phyloP scores from a whole-genome alignment of 257 asterid genomes.

The Ajuga chamaepitys region DNA sequence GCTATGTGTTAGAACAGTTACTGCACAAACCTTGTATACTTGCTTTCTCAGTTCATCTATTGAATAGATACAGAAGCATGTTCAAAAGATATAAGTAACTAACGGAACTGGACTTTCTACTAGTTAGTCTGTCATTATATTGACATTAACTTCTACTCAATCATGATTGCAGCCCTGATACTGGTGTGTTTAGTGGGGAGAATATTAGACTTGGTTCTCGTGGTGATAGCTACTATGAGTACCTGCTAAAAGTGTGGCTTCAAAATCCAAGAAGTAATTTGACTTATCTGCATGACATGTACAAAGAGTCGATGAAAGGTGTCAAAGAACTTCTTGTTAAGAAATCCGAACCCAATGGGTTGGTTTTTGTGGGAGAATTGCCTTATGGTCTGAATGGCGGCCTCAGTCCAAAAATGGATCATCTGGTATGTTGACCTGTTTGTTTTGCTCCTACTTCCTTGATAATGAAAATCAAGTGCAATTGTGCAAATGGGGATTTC shows the following conservation, averaged over 20 bases:
- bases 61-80: background rate
- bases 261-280: slow-evolving; percentile 59
- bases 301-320: slow-evolving; percentile 78
- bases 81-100: background rate
- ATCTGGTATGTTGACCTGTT: slow-evolving; percentile 52
- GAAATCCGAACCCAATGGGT: slow-evolving; percentile 74
- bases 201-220: slow-evolving; percentile 98
- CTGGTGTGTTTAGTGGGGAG: slow-evolving; percentile 81
- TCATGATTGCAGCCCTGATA: slow-evolving; percentile 62
- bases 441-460: slow-evolving; percentile 12
- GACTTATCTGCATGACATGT: slow-evolving; percentile 77
- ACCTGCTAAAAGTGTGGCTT: slow-evolving; percentile 92
- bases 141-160: slow-evolving; percentile 20
- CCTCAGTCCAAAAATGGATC: slow-evolving; percentile 98
- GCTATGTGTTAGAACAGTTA: background rate
- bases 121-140: background rate
- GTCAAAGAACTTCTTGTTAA: slow-evolving; percentile 76
- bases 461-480: background rate
- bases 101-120: background rate
- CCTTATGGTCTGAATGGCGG: slow-evolving; percentile 66
- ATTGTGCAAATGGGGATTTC: background rate
- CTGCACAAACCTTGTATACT: background rate
- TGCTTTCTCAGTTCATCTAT: background rate
- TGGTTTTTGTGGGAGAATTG: slow-evolving; percentile 90
- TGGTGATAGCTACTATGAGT: slow-evolving; percentile 96